Evolutionary conservation across 352 stramenopile genomes (phyloP).

Genomic region (Phytophthora quininea): DNA sequence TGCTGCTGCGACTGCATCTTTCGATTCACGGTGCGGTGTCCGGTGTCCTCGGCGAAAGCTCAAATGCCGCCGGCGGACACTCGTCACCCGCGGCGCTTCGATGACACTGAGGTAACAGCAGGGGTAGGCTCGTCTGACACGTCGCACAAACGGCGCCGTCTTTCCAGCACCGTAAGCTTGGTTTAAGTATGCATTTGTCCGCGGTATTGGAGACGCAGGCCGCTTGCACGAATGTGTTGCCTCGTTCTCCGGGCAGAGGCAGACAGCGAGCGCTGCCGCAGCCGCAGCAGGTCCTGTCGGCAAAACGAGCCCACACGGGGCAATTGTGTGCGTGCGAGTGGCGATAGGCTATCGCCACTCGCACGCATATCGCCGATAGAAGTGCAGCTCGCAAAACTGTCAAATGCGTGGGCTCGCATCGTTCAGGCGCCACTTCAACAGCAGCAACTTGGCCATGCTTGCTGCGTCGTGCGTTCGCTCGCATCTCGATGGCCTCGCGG

Average conservation of each 20-base stretch:
- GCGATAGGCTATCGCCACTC: neutral
- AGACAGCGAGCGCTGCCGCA: neutral
- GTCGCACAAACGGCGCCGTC: neutral
- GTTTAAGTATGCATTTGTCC: neutral
- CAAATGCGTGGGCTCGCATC: neutral
- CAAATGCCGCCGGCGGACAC: constrained; percentile 14
- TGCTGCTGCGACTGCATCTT: constrained; percentile 22
- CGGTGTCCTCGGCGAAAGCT: constrained; percentile 13
- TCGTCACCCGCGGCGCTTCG: neutral
- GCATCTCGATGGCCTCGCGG: neutral
- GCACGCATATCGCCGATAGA: neutral
- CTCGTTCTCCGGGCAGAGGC: neutral
- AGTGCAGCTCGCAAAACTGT: neutral
- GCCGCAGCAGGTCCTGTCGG: neutral
- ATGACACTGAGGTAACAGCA: neutral
- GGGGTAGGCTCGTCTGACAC: neutral
- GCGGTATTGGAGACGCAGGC: neutral
- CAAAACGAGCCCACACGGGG: too few relatives aligned
- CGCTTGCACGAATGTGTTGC: neutral
- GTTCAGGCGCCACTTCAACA: neutral
- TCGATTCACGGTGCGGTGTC: neutral
- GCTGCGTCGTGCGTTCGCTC: neutral
- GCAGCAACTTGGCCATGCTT: neutral
- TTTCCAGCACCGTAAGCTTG: neutral
- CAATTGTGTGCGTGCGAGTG: neutral